Evolutionary conservation across 1,139 yeast genomes (phyloP).

Genomic region (Magnusiomyces fungicola): DNA sequence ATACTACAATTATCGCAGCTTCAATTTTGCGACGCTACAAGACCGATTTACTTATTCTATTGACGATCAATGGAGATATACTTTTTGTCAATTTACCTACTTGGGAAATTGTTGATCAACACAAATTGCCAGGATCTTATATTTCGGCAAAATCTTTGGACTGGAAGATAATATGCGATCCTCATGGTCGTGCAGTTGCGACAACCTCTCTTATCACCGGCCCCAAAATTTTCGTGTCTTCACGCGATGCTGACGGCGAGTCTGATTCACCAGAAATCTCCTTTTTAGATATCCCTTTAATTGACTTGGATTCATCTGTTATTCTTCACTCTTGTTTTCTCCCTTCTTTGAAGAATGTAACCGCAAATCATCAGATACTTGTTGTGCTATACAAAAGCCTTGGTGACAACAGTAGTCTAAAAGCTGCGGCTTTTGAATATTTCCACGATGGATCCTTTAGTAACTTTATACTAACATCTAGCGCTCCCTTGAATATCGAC

Average conservation of each 20-base stretch:
- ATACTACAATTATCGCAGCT: too few species aligned
- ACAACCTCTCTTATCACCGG: neutral
- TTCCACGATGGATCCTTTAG: neutral
- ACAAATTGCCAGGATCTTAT: too few species aligned
- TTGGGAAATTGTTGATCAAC: neutral
- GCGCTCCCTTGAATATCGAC: neutral
- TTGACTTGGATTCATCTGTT: neutral
- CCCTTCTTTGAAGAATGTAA: neutral
- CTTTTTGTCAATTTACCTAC: neutral
- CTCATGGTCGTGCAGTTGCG: neutral
- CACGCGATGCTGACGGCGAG: too few species aligned
- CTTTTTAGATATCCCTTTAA: neutral
- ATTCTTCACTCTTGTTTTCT: neutral
- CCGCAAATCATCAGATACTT: neutral
- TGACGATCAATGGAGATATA: neutral
- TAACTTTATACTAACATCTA: neutral
- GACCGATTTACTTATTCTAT: neutral
- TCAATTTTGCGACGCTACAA: neutral
- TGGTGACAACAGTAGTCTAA: neutral
- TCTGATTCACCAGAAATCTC: too few species aligned
- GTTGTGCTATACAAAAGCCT: neutral
- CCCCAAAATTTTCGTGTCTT: too few species aligned
- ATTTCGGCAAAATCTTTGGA: neutral
- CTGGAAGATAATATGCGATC: neutral
- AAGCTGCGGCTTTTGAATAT: neutral